These are phyloP conservation scores for Heimioporus sp. DNA, from an alignment of 768 basidiomycete species.

Conservation along the genomic window DNA sequence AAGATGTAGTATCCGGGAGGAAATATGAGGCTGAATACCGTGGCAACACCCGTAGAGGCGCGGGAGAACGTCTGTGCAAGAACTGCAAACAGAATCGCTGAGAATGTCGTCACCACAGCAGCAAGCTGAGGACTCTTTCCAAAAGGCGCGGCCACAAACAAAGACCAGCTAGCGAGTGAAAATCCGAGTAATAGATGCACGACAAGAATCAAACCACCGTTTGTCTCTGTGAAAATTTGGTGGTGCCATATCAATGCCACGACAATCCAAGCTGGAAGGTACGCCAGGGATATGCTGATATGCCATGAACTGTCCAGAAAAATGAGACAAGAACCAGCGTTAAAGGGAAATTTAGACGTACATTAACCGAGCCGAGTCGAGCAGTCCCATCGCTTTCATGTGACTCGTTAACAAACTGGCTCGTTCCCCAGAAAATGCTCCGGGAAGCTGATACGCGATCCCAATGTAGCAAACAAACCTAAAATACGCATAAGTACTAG, in stretches of 20 bases:
- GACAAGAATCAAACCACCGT: conserved; percentile 55
- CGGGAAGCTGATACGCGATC: conserved; percentile 76
- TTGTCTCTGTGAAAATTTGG: conserved; percentile 63
- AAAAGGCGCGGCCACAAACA: conserved; percentile 68
- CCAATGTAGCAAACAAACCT: conserved; percentile 73
- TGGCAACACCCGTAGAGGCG: conserved; percentile 44
- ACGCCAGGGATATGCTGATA: conserved; percentile 58
- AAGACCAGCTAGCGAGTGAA: conserved; percentile 66
- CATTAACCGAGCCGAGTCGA: conserved; percentile 66
- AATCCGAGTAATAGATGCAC: conserved; percentile 69
- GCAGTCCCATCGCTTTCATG: conserved; percentile 78
- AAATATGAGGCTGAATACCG: conserved; percentile 68
- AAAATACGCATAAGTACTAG: background rate
- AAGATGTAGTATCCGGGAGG: conserved; percentile 79
- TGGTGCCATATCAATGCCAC: conserved; percentile 64
- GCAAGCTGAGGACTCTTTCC: conserved; percentile 72
- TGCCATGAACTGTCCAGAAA: conserved; percentile 53
- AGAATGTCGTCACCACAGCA: conserved; percentile 63
- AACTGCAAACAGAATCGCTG: conserved; percentile 65
- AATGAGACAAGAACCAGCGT: background rate
- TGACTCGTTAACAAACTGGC: conserved; percentile 64
- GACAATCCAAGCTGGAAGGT: conserved; percentile 76
- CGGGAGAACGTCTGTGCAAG: conserved; percentile 53
- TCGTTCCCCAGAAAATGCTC: conserved; percentile 64
- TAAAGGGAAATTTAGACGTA: conserved; percentile 25